Conservation (phyloP, 306 rosid species). For the Arachis hypogaea region DNA sequence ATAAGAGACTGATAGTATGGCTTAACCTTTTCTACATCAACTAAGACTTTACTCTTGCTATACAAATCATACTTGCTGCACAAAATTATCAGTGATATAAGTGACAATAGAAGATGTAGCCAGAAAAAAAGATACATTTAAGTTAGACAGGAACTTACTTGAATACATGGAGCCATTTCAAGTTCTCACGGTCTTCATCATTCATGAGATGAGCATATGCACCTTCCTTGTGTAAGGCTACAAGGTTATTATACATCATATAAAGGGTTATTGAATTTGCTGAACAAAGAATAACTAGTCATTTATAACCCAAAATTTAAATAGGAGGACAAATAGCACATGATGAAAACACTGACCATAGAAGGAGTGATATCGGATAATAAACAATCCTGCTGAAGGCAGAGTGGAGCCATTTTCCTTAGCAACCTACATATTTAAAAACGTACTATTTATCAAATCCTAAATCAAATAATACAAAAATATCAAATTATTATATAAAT, state of each 20-base stretch:
- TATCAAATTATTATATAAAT: background rate
- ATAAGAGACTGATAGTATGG: too few species aligned
- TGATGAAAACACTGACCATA: slow-evolving; percentile 38
- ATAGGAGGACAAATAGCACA: background rate
- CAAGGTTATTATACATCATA: background rate
- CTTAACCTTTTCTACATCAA: too few species aligned
- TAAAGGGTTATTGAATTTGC: background rate
- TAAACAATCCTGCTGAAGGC: slow-evolving; percentile 48
- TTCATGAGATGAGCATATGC: slow-evolving; percentile 80
- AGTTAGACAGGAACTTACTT: slow-evolving; percentile 21
- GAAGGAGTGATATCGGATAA: slow-evolving; percentile 55
- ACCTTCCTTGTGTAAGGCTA: slow-evolving; percentile 73
- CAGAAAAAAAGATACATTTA: background rate
- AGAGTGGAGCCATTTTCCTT: slow-evolving; percentile 46
- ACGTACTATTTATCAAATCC: background rate
- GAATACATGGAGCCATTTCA: slow-evolving; percentile 68
- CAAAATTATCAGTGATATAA: too few species aligned
- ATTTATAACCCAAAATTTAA: background rate
- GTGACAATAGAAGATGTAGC: too few species aligned
- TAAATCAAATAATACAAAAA: background rate
- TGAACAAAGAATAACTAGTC: background rate
- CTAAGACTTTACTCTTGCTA: too few species aligned
- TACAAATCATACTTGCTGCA: too few species aligned
- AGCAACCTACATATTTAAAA: slow-evolving; percentile 39
- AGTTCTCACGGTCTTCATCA: slow-evolving; percentile 68